Conservation (phyloP, 176 grass and related monocot species). For the Otatea glauca region DNA sequence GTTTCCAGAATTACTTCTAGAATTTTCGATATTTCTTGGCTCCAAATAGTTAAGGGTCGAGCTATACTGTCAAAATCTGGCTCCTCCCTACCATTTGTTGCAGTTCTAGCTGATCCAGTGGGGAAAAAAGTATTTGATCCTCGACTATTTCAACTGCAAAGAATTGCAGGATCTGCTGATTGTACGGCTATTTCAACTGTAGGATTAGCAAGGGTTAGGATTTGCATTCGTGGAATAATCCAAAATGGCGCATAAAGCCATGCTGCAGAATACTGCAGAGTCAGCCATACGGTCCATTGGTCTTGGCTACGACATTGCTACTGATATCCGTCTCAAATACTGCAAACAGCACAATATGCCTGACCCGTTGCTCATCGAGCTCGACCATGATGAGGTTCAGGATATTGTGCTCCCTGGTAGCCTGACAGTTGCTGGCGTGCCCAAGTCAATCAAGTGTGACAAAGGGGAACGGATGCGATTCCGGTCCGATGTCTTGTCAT, state of each 20-base stretch:
- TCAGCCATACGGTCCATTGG: slow-evolving; percentile 73
- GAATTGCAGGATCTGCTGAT: not conserved
- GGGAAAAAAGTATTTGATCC: not conserved
- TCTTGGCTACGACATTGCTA: slow-evolving; percentile 79
- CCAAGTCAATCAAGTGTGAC: slow-evolving; percentile 84
- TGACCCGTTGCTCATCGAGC: slow-evolving; percentile 75
- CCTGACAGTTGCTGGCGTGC: slow-evolving; percentile 52
- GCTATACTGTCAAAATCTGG: not conserved
- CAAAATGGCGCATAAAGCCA: slow-evolving; percentile 66
- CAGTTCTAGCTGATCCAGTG: not conserved
- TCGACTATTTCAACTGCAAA: not conserved
- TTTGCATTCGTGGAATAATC: slow-evolving; percentile 21
- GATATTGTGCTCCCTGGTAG: slow-evolving; percentile 77
- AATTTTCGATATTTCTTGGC: not conserved
- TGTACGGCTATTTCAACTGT: not conserved
- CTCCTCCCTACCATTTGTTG: not conserved
- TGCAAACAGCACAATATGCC: slow-evolving; percentile 62
- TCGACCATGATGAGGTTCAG: slow-evolving; percentile 60
- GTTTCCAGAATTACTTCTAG: not conserved
- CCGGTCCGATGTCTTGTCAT: slow-evolving; percentile 83
- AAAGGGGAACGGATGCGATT: slow-evolving; percentile 87
- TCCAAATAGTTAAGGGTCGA: not conserved
- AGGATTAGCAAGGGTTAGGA: not conserved
- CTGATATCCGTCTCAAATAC: slow-evolving; percentile 78
- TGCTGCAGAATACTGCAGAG: slow-evolving; percentile 48